phyloP scores from a whole-genome alignment of 2,329 filamentous ascomycete species.

The Piedraia hortae region DNA sequence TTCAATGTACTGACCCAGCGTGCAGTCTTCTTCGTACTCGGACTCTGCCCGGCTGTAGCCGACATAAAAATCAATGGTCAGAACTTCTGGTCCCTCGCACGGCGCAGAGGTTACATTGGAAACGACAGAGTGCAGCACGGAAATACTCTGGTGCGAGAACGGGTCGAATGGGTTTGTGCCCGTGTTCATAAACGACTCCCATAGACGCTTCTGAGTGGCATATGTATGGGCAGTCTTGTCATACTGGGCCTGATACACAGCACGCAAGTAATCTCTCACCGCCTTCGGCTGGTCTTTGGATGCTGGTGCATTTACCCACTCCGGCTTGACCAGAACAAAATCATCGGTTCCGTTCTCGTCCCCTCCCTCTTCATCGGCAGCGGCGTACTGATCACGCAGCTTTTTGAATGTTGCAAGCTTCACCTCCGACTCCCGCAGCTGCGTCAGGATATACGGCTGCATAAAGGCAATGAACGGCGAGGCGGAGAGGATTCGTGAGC shows the following conservation, averaged over 20 bases:
- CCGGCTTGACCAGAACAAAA: slow-evolving; percentile 77
- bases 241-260: slow-evolving; percentile 88
- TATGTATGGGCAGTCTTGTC: slow-evolving; percentile 88
- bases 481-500: slow-evolving; percentile 77
- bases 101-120: slow-evolving; percentile 85
- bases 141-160: slow-evolving; percentile 85
- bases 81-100: slow-evolving; percentile 69
- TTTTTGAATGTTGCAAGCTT: slow-evolving; percentile 57
- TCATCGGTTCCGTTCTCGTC: slow-evolving; percentile 17
- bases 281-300: slow-evolving; percentile 65
- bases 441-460: slow-evolving; percentile 78
- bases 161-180: slow-evolving; percentile 81
- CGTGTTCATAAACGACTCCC: slow-evolving; percentile 81
- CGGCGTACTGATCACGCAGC: slow-evolving; percentile 42
- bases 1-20: slow-evolving; percentile 82
- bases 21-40: slow-evolving; percentile 60
- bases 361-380: slow-evolving; percentile 14
- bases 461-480: slow-evolving; percentile 92
- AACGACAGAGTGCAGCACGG: slow-evolving; percentile 76
- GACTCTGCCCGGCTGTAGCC: slow-evolving; percentile 51
- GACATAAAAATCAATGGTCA: slow-evolving; percentile 65
- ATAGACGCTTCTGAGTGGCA: slow-evolving; percentile 76
- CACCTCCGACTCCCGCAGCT: slow-evolving; percentile 70
- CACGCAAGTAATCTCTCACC: slow-evolving; percentile 78
- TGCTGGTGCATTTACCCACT: slow-evolving; percentile 76